phyloP scores from a whole-genome alignment of 1,139 yeast species.

The Meyerozyma carpophila region DNA sequence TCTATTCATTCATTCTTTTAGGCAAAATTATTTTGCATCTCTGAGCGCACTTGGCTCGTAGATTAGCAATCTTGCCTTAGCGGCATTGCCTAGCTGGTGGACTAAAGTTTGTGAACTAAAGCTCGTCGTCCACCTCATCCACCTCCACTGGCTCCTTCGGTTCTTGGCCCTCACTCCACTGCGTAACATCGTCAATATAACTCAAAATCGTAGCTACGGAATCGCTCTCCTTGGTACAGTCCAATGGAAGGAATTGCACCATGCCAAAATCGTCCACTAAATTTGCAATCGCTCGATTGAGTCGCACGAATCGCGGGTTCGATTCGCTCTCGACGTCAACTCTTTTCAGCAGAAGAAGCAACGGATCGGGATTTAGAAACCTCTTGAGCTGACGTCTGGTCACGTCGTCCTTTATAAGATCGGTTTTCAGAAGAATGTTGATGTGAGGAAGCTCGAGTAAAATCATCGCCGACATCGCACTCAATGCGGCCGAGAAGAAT shows the following conservation, averaged over 20 bases:
- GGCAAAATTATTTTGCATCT: neutral
- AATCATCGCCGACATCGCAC: conserved; percentile 99
- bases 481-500: conserved; percentile 89
- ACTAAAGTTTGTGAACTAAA: too few species aligned
- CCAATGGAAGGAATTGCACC: conserved; percentile 94
- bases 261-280: conserved; percentile 95
- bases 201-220: conserved; percentile 80
- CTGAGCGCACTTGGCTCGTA: neutral
- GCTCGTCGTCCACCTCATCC: conserved; percentile 32
- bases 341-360: conserved; percentile 45
- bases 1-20: too few species aligned
- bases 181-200: conserved; percentile 94
- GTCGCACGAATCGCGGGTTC: conserved; percentile 71
- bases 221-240: conserved; percentile 71
- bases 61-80: neutral
- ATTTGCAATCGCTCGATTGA: conserved; percentile 80
- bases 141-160: conserved; percentile 86
- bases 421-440: conserved; percentile 80
- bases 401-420: conserved; percentile 71
- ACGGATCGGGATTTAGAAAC: conserved; percentile 88
- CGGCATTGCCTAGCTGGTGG: neutral
- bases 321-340: conserved; percentile 26
- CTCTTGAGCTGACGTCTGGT: conserved; percentile 73
- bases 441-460: conserved; percentile 91
- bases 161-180: conserved; percentile 95